These are phyloP conservation scores for Chiua virens DNA, from an alignment of 768 basidiomycete species.

Conservation along the genomic window DNA sequence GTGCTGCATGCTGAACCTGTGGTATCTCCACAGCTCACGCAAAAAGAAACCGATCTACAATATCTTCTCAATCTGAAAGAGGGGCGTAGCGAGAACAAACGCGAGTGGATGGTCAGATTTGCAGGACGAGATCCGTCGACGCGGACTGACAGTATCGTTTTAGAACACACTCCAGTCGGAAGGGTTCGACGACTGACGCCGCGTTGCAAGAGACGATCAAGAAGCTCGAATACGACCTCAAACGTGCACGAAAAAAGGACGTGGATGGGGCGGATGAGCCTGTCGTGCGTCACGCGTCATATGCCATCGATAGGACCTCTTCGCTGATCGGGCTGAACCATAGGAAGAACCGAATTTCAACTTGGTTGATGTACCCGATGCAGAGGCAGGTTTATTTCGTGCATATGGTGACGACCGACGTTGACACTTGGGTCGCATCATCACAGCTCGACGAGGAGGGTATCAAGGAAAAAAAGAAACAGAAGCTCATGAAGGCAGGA, in stretches of 20 bases:
- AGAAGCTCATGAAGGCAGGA: conserved; percentile 89
- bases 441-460: conserved; percentile 82
- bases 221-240: conserved; percentile 78
- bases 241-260: conserved; percentile 81
- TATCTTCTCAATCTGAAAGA: conserved; percentile 66
- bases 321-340: conserved; percentile 1
- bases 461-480: conserved; percentile 92
- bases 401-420: background rate
- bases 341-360: conserved; percentile 88
- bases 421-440: background rate
- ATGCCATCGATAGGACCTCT: background rate
- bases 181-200: conserved; percentile 76
- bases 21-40: conserved; percentile 47
- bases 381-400: conserved; percentile 51
- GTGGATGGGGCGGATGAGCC: conserved; percentile 66
- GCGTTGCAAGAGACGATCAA: conserved; percentile 81
- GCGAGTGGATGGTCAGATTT: conserved; percentile 69
- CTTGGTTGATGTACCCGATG: conserved; percentile 88
- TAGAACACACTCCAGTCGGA: conserved; percentile 64
- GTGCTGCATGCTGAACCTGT: conserved; percentile 1
- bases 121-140: background rate
- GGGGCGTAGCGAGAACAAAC: conserved; percentile 55
- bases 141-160: background rate
- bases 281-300: conserved; percentile 34
- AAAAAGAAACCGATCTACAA: conserved; percentile 76